Base-by-base conservation (phyloP, 108 stramenopile species). In the Aurantiochytrium sp. region DNA sequence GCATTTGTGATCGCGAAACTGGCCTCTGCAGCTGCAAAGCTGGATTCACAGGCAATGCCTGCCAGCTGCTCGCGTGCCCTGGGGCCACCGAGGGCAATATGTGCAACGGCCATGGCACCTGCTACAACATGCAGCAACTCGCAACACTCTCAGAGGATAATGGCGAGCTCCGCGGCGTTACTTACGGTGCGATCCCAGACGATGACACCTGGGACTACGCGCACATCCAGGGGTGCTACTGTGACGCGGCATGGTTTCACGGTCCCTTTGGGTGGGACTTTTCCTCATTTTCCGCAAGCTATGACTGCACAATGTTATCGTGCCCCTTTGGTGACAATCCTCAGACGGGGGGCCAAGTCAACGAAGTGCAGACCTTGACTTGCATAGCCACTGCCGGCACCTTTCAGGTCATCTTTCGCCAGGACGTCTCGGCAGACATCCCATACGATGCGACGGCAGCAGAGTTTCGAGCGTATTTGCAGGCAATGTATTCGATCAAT, bases 41-140 rank as follows among this genome's bases (percentile, higher is more conserved):
- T 2, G 68, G 88, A 0, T 93, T 92, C 53, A 69, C 65, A 30
- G 93, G 93, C 3, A 55, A 68, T 19, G 92, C 93, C 4, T 94
- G 93, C 90, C 55, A 93, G 87, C 85, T 89, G 59, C 87, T 90
- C 54, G 86, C 87, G 42, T 93, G 93, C 50, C 88, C 91, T 21
- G 19, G 17, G 22, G 59, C 19, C 55, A 17, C 3, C 22, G 45
- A 87, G 3, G 87, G 59, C 10, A 32, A 27, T 17, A 48, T 37
- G 4, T 87, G 87, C 87, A 42, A 30, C 19, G 37, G 87, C 0
- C 31, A 55, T 12, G 87, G 87, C 4, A 34, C 55, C 0, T 87
- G 87, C 55, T 32, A 55, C 31, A 45, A 48, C 32, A 65, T 87
- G 87, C 39, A 24, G 42, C 37, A 59, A 34, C 86, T 86, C 6